Conservation (phyloP, 768 basidiomycete species). For the Hygrocybe coccinea region DNA sequence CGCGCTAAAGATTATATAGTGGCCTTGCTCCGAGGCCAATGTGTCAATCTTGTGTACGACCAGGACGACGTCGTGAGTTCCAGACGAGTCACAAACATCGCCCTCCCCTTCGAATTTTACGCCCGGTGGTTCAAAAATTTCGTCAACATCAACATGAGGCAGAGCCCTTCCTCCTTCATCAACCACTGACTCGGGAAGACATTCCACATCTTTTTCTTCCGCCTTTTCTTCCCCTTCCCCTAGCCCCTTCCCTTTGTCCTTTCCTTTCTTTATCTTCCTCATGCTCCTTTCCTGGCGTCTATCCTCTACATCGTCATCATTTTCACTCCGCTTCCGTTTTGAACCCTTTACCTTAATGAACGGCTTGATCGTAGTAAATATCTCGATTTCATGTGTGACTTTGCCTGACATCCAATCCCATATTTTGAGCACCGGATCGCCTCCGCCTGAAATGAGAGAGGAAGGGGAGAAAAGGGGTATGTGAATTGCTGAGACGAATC, state of each 20-base stretch:
- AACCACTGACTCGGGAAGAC: background rate
- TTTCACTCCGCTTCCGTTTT: constrained; percentile 33
- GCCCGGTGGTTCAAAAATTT: constrained; percentile 12
- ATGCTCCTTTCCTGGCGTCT: constrained; percentile 15
- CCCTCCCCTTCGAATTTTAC: constrained; percentile 11
- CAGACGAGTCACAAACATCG: background rate
- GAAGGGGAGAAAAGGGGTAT: constrained; percentile 46
- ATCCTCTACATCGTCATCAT: constrained; percentile 31
- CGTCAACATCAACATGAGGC: too few relatives aligned
- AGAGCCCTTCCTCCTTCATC: too few relatives aligned
- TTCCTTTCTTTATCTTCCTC: constrained; percentile 12
- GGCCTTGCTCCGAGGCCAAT: constrained; percentile 32
- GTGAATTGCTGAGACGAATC: constrained; percentile 81
- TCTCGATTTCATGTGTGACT: constrained; percentile 46
- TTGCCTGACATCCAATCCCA: constrained; percentile 77
- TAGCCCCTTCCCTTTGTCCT: constrained; percentile 6
- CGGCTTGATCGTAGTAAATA: constrained; percentile 45
- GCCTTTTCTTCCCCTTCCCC: background rate
- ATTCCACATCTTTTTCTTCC: background rate
- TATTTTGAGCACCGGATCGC: constrained; percentile 68
- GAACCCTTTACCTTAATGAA: constrained; percentile 41
- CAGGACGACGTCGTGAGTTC: constrained; percentile 33
- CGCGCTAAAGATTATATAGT: constrained; percentile 58
- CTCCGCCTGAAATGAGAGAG: constrained; percentile 79
- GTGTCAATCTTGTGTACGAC: constrained; percentile 56